These are phyloP conservation scores for Eimeria acervulina DNA, from an alignment of 169 alveolate genomes.

Conservation along the genomic window DNA sequence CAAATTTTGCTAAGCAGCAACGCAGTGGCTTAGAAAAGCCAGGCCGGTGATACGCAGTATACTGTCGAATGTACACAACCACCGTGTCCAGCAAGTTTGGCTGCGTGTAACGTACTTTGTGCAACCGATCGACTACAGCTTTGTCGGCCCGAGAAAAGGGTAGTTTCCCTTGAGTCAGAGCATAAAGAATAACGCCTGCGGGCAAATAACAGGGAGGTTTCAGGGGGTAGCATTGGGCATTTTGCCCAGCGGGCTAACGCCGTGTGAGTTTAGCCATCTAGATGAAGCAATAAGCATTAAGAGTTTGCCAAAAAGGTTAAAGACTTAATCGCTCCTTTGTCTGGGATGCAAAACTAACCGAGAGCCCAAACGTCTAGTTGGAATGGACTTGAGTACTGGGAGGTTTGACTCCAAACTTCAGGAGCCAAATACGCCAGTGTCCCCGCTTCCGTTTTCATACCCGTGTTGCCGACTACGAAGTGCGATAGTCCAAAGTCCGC, in stretches of 20 bases:
- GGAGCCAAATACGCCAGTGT: constrained; percentile 89
- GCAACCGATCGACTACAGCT: constrained; percentile 61
- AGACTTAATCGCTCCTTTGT: neutral
- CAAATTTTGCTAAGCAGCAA: constrained; percentile 49
- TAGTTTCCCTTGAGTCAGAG: constrained; percentile 79
- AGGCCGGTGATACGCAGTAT: neutral
- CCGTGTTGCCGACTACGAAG: constrained; percentile 86
- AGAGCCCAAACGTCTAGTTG: constrained; percentile 89
- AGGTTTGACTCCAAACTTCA: constrained; percentile 86
- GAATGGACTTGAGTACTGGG: constrained; percentile 86
- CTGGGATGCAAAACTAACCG: constrained; percentile 71
- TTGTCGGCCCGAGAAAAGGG: constrained; percentile 78
- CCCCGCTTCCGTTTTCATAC: constrained; percentile 88
- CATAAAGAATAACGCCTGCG: constrained; percentile 82
- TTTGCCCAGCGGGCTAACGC: neutral
- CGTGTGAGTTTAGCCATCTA: neutral
- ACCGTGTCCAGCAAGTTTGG: neutral
- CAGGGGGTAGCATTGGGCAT: neutral
- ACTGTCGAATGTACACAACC: neutral
- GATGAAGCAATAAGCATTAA: neutral
- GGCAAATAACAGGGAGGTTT: neutral
- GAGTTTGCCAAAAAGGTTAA: neutral
- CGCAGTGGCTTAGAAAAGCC: neutral
- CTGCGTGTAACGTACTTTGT: constrained; percentile 28
- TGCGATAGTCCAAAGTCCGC: constrained; percentile 93